Evolutionary conservation across 2,329 filamentous ascomycete species (phyloP), one percentile per base, ranked within the genome.

Genomic region (Neofusicoccum kwambonambiense): DNA sequence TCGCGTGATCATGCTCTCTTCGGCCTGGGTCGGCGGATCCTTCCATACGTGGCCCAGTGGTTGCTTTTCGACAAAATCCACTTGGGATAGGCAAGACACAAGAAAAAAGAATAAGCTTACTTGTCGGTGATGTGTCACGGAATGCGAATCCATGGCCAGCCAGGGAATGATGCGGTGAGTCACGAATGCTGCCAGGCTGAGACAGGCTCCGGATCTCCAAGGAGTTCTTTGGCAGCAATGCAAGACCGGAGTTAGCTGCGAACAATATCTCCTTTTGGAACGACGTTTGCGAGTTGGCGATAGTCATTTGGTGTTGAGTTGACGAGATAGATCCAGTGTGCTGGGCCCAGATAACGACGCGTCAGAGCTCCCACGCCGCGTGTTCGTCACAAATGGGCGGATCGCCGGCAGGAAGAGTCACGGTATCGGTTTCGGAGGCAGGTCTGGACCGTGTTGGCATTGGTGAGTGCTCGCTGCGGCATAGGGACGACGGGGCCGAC

Each of bases 391-490:
- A 39, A 15, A 51, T 34, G 15, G 47, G n/a, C n/a, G 47, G 34
- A 12, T n/a, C 47, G 49, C 50, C 31, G 22, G 50, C 50, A 39
- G 50, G 50, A 39, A 11, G n/a, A 39, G 50, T 1, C 15, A 35
- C 7, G 35, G 39, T 19, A 5, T 15, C 50, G 34, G 34, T 17
- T 19, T 39, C n/a, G 11, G n/a, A 13, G 22, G n/a, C 15, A 34
- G 56, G 41, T 60, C 56, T 60, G 56, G 56, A 27, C 56, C 42
- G n/a, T 11, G 56, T 35, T 58, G 54, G 54, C 54, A 58, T 44
- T n/a, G 13, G 37, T 27, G 19, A 42, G 15, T 37, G 35, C 17
- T 39, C 17, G 22, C 54, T 45, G 54, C 54, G 39, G 37, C 35
- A 56, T 11, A n/a, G 39, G 27, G n/a, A 37, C 27, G 42, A 47